phyloP scores from a whole-genome alignment of 768 basidiomycete species.

The Termitomyces sp. region DNA sequence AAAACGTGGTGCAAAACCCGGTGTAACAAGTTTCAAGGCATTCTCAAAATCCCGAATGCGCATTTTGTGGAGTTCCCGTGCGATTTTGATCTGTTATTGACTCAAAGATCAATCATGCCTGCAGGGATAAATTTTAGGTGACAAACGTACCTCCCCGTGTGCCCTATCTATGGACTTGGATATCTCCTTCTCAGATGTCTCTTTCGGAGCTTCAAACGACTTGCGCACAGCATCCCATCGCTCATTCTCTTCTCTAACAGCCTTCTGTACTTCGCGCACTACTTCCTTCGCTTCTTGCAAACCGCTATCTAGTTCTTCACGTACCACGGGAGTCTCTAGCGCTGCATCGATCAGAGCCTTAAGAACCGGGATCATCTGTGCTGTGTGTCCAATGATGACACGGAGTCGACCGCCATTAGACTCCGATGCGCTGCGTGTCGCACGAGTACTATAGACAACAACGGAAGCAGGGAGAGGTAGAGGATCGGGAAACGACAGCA shows the following conservation, averaged over 20 bases:
- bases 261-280: slow-evolving; percentile 48
- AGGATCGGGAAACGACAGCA: slow-evolving; percentile 50
- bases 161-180: slow-evolving; percentile 12
- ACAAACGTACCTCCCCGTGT: slow-evolving; percentile 7
- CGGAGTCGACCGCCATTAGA: slow-evolving; percentile 5
- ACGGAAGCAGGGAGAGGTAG: slow-evolving; percentile 46
- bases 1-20: slow-evolving; percentile 50
- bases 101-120: not conserved
- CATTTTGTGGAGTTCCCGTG: slow-evolving; percentile 46
- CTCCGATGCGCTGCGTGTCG: slow-evolving; percentile 31
- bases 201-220: slow-evolving; percentile 20
- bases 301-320: slow-evolving; percentile 61
- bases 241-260: slow-evolving; percentile 52
- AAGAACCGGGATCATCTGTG: slow-evolving; percentile 68
- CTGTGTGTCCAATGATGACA: slow-evolving; percentile 35
- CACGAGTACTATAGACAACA: slow-evolving; percentile 44
- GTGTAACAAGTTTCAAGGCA: slow-evolving; percentile 45
- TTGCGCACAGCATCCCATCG: slow-evolving; percentile 49
- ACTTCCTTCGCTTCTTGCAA: slow-evolving; percentile 52
- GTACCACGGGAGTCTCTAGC: slow-evolving; percentile 42
- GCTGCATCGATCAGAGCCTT: slow-evolving; percentile 52
- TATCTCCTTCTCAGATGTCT: slow-evolving; percentile 18
- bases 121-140: not conserved
- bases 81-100: slow-evolving; percentile 41
- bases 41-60: slow-evolving; percentile 49